phyloP scores from a whole-genome alignment of 805 yeast species.

The Yarrowia keelungensis region DNA sequence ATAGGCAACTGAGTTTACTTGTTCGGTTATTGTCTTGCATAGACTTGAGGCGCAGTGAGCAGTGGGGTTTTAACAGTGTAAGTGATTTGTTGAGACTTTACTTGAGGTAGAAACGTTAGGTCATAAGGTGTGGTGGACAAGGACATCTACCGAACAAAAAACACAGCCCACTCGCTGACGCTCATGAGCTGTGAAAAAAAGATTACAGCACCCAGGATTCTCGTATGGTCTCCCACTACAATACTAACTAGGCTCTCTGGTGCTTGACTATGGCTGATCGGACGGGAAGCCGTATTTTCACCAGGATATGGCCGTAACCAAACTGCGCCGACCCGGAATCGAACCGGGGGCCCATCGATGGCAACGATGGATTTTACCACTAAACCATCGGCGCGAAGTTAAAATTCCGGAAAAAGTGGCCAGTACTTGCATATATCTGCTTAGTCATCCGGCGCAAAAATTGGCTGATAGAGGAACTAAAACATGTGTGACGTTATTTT shows the following conservation, averaged over 20 bases:
- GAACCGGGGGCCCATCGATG: conserved; percentile 39
- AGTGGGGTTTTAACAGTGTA: neutral
- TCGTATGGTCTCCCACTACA: conserved; percentile 37
- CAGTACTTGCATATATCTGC: neutral
- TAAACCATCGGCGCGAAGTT: conserved; percentile 30
- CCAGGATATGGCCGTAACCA: conserved; percentile 31
- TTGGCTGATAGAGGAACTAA: too few relatives aligned
- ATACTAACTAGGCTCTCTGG: conserved; percentile 37
- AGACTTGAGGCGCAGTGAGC: conserved; percentile 2
- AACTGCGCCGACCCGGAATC: conserved; percentile 36
- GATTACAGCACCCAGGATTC: conserved; percentile 35
- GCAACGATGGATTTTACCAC: conserved; percentile 38
- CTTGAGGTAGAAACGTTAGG: too few relatives aligned
- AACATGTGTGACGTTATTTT: too few relatives aligned
- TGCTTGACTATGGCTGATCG: conserved; percentile 37
- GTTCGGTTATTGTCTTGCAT: conserved; percentile 4
- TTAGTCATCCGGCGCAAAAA: neutral
- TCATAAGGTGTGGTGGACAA: neutral
- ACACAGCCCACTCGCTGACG: neutral
- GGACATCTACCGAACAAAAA: neutral
- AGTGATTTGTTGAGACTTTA: neutral
- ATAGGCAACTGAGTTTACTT: conserved; percentile 10
- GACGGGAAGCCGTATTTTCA: conserved; percentile 36
- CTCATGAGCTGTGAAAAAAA: neutral
- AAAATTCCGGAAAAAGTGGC: neutral